phyloP scores from a whole-genome alignment of 495 filamentous ascomycete species.

The Cenococcum geophilum region DNA sequence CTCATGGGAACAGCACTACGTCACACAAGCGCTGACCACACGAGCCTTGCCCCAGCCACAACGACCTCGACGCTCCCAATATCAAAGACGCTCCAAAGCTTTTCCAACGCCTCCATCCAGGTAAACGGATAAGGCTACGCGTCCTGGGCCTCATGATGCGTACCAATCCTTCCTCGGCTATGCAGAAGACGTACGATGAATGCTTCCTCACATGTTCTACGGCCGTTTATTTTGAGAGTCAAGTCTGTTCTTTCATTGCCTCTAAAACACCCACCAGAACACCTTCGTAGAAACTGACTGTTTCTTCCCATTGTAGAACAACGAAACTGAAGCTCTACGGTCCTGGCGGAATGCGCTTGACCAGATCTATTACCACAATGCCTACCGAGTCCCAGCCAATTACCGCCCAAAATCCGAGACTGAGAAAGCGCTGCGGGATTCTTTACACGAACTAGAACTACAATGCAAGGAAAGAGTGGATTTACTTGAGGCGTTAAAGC shows the following conservation, averaged over 20 bases:
- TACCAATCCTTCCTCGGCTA: constrained; percentile 65
- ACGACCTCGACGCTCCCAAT: neutral
- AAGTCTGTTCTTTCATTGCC: constrained; percentile 47
- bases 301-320: constrained; percentile 55
- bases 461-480: constrained; percentile 94
- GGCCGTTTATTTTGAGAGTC: constrained; percentile 88
- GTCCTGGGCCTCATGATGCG: constrained; percentile 57
- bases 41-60: constrained; percentile 8
- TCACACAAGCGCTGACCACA: constrained; percentile 24
- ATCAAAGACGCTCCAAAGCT: neutral
- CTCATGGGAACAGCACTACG: constrained; percentile 15
- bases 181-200: constrained; percentile 98
- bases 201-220: constrained; percentile 90
- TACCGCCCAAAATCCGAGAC: constrained; percentile 76
- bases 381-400: constrained; percentile 61
- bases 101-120: neutral
- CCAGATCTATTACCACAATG: constrained; percentile 83
- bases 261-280: neutral
- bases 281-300: constrained; percentile 3
- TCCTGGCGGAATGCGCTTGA: constrained; percentile 90
- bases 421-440: constrained; percentile 75
- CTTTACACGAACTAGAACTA: constrained; percentile 72
- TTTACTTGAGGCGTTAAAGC: constrained; percentile 71
- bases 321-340: constrained; percentile 84
- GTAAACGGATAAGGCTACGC: neutral